Conservation (phyloP, 2,329 filamentous ascomycete genomes). For the Lachnellula cervina region DNA sequence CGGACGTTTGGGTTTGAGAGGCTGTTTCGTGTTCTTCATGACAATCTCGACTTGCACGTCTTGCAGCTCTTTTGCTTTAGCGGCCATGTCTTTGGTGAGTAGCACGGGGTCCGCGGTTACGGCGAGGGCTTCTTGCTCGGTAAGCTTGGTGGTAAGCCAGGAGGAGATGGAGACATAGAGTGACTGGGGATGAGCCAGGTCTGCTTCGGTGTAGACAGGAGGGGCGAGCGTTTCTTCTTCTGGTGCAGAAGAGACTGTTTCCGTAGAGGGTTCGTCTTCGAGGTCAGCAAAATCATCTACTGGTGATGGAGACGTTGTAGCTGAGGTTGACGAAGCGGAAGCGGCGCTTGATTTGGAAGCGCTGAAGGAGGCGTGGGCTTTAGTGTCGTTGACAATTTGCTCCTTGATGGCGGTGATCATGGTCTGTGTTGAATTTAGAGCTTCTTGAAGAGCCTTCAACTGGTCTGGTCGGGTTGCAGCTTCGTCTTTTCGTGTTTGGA, state of each 20-base stretch:
- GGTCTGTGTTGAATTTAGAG: conserved; percentile 66
- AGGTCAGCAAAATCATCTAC: conserved; percentile 62
- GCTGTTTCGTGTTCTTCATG: conserved; percentile 60
- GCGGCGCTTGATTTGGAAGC: conserved; percentile 39
- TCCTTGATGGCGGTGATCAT: conserved; percentile 66
- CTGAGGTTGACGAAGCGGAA: conserved; percentile 33
- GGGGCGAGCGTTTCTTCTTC: conserved; percentile 51
- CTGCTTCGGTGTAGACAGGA: conserved; percentile 66
- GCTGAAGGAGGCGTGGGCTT: conserved; percentile 50
- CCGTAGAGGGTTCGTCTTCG: conserved; percentile 60
- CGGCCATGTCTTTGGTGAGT: conserved; percentile 64
- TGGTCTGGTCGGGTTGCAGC: conserved; percentile 64
- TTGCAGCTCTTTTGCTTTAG: conserved; percentile 65
- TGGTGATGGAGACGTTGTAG: conserved; percentile 38
- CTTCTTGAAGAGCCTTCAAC: conserved; percentile 61
- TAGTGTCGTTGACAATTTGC: conserved; percentile 67
- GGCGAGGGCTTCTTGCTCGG: conserved; percentile 65
- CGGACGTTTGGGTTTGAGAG: conserved; percentile 30
- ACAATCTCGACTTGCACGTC: conserved; percentile 66
- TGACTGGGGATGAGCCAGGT: conserved; percentile 61
- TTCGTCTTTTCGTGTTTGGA: conserved; percentile 72
- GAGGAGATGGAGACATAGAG: conserved; percentile 56
- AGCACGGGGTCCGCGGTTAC: conserved; percentile 71
- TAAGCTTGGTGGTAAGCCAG: conserved; percentile 72
- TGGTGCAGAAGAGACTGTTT: conserved; percentile 31